These are phyloP conservation scores for Claviceps sorghi DNA, from an alignment of 2,329 filamentous ascomycete genomes.

Conservation along the genomic window DNA sequence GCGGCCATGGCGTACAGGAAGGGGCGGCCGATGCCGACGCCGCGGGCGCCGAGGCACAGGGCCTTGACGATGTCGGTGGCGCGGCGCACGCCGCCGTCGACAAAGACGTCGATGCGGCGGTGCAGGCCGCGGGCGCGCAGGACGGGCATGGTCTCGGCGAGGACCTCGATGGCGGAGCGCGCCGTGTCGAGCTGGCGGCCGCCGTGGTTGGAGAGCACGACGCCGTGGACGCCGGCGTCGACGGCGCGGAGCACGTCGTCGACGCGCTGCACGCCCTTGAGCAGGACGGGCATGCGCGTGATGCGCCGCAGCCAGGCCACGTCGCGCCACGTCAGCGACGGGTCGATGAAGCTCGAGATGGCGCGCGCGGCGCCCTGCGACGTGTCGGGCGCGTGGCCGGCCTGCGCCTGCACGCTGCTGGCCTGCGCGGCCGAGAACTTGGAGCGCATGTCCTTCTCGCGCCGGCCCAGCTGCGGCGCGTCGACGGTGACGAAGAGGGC, in stretches of 20 bases:
- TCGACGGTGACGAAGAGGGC: slow-evolving; percentile 97
- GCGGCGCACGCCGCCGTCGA: slow-evolving; percentile 81
- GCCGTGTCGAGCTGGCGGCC: slow-evolving; percentile 89
- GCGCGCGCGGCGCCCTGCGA: slow-evolving; percentile 87
- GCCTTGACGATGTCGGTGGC: slow-evolving; percentile 94
- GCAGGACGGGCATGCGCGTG: slow-evolving; percentile 85
- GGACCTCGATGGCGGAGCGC: slow-evolving; percentile 73
- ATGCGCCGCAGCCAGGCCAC: slow-evolving; percentile 85
- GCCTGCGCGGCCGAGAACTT: slow-evolving; percentile 77
- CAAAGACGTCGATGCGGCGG: slow-evolving; percentile 68
- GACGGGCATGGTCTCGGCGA: slow-evolving; percentile 86
- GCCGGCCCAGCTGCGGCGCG: slow-evolving; percentile 81
- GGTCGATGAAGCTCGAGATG: slow-evolving; percentile 95
- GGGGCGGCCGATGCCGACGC: slow-evolving; percentile 84
- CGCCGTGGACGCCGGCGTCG: slow-evolving; percentile 68
- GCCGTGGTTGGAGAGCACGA: slow-evolving; percentile 92
- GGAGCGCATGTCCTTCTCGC: slow-evolving; percentile 94
- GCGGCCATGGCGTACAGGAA: slow-evolving; percentile 95
- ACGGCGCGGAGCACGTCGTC: slow-evolving; percentile 87
- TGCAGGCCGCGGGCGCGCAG: slow-evolving; percentile 60
- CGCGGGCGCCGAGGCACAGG: slow-evolving; percentile 77
- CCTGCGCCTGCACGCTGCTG: slow-evolving; percentile 65
- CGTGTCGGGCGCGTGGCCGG: slow-evolving; percentile 64
- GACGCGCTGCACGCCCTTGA: slow-evolving; percentile 92
- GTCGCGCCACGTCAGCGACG: slow-evolving; percentile 81